Evolutionary conservation across 495 filamentous ascomycete genomes (phyloP), one percentile per base, ranked within the genome.

Genomic region (Neurospora sp.): DNA sequence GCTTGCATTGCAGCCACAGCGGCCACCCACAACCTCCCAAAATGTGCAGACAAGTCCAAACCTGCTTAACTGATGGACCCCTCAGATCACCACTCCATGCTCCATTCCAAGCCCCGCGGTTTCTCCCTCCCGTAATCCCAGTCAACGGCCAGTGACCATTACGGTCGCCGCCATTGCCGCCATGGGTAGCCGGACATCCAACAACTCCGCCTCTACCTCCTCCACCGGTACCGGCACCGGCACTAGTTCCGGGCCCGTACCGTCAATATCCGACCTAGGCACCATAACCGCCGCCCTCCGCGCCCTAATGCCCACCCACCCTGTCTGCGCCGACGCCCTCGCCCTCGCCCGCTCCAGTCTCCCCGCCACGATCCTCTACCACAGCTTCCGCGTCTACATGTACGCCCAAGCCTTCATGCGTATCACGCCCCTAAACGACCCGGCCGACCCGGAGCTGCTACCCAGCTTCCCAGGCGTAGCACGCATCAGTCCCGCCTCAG

Each of bases 311-410:
- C 79, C 79, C 0, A 18, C 35, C 38, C 79, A 81, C 44, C 76
- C 79, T 5, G 78, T 73, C 3, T 78, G 76, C 38, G 70, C 72
- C 59, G 78, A 81, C n/a, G 77, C 81, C n/a, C 78, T 81, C 37
- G 39, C 76, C 0, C 62, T 80, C 18, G 81, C 82, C 44, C 74
- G 75, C 62, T 44, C 75, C 0, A 71, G 72, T 0, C 80, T 86
- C 4, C 81, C 83, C 4, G 79, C 83, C 4, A 76, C 81, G 10
- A 82, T 86, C 69, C 75, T 86, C 12, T 82, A 85, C 75, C 85
- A 86, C 76, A 84, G 82, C 77, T 74, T 85, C 73, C 81, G 84
- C n/a, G 80, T 83, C 54, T 87, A 77, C 72, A 75, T 83, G 44
- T 83, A 83, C 74, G 81, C 84, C 18, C 70, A 81, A 66, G 74